Conservation (phyloP, 1,139 yeast species). For the Candida sp. region DNA sequence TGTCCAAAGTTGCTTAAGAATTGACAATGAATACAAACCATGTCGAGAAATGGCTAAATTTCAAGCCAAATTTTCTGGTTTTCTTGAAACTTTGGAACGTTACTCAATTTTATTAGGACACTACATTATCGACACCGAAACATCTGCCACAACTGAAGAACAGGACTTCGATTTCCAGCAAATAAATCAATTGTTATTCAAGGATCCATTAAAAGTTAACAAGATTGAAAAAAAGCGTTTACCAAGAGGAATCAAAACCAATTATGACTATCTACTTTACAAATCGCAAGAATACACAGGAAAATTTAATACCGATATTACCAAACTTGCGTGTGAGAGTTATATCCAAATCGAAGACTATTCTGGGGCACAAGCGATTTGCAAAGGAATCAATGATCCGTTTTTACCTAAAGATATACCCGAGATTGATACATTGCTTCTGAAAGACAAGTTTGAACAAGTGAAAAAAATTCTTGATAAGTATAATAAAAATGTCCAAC, state of each 20-base stretch:
- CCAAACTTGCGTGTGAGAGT: slow-evolving; percentile 47
- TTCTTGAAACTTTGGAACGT: slow-evolving; percentile 38
- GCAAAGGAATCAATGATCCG: slow-evolving; percentile 27
- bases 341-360: slow-evolving; percentile 27
- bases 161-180: slow-evolving; percentile 24
- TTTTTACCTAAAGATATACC: slow-evolving; percentile 47
- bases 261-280: slow-evolving; percentile 30
- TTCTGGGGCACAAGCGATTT: slow-evolving; percentile 26
- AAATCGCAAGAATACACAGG: slow-evolving; percentile 15
- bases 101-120: slow-evolving; percentile 39
- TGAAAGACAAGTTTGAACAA: slow-evolving; percentile 36
- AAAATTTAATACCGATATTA: slow-evolving; percentile 26
- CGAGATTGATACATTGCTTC: slow-evolving; percentile 40
- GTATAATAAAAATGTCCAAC: slow-evolving; percentile 30
- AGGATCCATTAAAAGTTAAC: slow-evolving; percentile 25
- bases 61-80: slow-evolving; percentile 26
- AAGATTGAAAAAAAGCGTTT: slow-evolving; percentile 27
- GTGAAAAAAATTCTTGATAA: slow-evolving; percentile 35
- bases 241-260: slow-evolving; percentile 20
- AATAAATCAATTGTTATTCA: slow-evolving; percentile 21
- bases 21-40: slow-evolving; percentile 59
- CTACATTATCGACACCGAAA: slow-evolving; percentile 22
- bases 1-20: slow-evolving; percentile 60
- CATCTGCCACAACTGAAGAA: slow-evolving; percentile 8
- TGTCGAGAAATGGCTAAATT: slow-evolving; percentile 55